Percentiles rank a stretch among this genome's conserved stretches.
Conservation (phyloP, 148 eudicot species). For the Rhododendron mucronatum region DNA sequence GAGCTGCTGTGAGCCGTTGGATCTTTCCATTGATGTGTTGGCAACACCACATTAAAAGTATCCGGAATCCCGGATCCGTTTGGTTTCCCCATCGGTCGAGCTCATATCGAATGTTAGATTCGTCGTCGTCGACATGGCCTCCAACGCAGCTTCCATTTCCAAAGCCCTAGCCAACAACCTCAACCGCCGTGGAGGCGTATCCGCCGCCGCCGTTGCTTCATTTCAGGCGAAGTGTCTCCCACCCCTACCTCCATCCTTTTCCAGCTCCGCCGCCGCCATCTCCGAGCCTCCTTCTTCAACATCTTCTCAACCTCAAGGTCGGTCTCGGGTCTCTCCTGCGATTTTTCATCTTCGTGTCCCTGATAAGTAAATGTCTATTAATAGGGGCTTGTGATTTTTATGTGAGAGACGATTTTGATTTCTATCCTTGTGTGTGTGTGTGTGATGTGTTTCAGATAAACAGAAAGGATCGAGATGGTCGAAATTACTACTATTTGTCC, state of each 20-base stretch:
- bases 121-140: slow-evolving; percentile 1
- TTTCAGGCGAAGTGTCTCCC: slow-evolving; percentile 3
- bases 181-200: neutral
- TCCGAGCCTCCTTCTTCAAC: slow-evolving; percentile 18
- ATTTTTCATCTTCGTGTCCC: neutral
- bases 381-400: neutral
- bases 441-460: slow-evolving; percentile 31
- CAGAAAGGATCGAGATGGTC: slow-evolving; percentile 54
- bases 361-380: neutral
- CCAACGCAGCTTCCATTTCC: slow-evolving; percentile 24
- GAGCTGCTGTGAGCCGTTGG: no score
- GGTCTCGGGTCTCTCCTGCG: neutral
- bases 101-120: neutral
- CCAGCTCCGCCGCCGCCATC: slow-evolving; percentile 30
- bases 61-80: no score
- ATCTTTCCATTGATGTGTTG: no score
- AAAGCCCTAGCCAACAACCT: slow-evolving; percentile 15
- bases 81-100: neutral
- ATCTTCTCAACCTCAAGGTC: slow-evolving; percentile 44
- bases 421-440: neutral
- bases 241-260: slow-evolving; percentile 14
- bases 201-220: neutral
- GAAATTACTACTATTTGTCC: slow-evolving; percentile 78
- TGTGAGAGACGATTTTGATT: neutral
- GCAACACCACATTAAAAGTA: no score